phyloP scores from a whole-genome alignment of 805 yeast genomes.

The Suhomyces vadensis region DNA sequence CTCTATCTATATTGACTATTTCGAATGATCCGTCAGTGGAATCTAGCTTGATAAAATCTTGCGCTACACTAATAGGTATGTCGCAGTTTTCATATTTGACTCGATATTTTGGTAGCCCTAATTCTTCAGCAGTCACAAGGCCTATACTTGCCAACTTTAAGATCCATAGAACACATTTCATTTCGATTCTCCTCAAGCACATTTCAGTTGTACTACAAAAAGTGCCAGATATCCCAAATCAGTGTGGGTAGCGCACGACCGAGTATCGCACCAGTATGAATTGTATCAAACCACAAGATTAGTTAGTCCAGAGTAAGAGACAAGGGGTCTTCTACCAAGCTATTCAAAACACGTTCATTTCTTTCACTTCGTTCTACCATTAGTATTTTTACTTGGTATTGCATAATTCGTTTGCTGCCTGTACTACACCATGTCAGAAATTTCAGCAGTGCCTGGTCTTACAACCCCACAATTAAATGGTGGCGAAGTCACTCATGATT shows the following conservation, averaged over 20 bases:
- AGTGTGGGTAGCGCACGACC: constrained; percentile 1
- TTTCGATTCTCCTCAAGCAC: not conserved
- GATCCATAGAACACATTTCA: not conserved
- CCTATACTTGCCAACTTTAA: not conserved
- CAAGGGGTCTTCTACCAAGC: too few species aligned
- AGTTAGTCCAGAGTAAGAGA: not conserved
- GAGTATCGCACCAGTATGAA: constrained; percentile 3
- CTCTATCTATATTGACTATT: constrained; percentile 14
- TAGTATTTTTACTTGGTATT: too few species aligned
- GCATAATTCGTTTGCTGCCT: too few species aligned
- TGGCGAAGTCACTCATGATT: constrained; percentile 21
- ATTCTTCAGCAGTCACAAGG: not conserved
- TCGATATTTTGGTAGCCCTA: constrained; percentile 14
- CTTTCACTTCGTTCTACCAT: too few species aligned
- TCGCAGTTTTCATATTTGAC: constrained; percentile 18
- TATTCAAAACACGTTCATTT: too few species aligned
- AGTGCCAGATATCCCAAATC: not conserved
- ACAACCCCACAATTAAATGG: constrained; percentile 35
- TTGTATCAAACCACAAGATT: not conserved
- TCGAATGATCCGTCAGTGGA: constrained; percentile 17
- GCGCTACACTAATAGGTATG: constrained; percentile 18
- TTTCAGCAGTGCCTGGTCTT: constrained; percentile 25
- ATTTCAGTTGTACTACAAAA: not conserved
- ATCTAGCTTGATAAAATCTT: constrained; percentile 12
- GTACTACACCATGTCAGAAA: not conserved